Conservation (phyloP, 2,329 filamentous ascomycete species). For the Tolypocladium paradoxum region DNA sequence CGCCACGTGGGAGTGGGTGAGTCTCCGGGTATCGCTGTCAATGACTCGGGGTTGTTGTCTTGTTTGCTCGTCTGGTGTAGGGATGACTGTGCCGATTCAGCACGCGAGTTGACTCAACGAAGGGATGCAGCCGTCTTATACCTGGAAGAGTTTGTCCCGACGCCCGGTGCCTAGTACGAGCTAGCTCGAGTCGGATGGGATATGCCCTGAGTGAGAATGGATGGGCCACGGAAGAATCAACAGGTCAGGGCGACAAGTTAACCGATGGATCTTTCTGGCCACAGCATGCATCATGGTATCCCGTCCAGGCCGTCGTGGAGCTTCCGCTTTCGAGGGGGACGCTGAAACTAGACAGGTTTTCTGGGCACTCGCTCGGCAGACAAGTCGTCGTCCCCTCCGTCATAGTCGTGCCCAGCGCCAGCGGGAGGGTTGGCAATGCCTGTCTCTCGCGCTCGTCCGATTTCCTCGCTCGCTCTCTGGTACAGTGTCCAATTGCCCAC, state of each 20-base stretch:
- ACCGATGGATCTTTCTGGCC: neutral
- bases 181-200: neutral
- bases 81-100: neutral
- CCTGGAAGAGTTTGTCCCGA: neutral
- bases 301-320: neutral
- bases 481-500: neutral
- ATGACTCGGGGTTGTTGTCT: neutral
- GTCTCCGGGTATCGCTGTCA: neutral
- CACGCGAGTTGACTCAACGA: neutral
- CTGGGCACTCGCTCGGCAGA: neutral
- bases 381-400: neutral
- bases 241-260: neutral
- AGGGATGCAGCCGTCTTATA: neutral
- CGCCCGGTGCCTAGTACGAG: neutral
- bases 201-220: too few species aligned
- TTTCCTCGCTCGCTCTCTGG: neutral
- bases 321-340: neutral
- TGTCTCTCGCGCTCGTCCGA: neutral
- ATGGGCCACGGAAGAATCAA: neutral
- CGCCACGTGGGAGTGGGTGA: neutral
- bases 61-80: neutral
- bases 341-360: neutral
- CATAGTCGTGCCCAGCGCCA: neutral
- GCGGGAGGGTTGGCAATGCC: neutral
- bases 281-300: neutral